These are phyloP conservation scores for Pugionium dolabratum DNA, from an alignment of 345 rosid genomes.

Conservation along the genomic window DNA sequence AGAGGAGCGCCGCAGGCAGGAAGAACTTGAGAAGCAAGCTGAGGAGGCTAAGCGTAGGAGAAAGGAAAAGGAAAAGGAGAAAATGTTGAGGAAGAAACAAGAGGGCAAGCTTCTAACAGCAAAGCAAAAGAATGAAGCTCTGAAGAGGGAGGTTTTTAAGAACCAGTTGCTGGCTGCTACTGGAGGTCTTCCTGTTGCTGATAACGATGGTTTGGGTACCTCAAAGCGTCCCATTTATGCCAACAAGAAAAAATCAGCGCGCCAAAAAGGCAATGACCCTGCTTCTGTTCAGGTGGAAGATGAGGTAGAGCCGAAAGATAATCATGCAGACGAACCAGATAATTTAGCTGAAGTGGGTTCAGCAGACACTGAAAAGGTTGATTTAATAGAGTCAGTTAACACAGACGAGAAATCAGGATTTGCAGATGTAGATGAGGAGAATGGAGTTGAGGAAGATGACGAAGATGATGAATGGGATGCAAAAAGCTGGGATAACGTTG, in stretches of 20 bases:
- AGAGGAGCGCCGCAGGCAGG: slow-evolving; percentile 78
- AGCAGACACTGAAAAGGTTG: slow-evolving; percentile 50
- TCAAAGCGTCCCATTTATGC: slow-evolving; percentile 78
- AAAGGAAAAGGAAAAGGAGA: slow-evolving; percentile 91
- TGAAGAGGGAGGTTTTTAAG: slow-evolving; percentile 80
- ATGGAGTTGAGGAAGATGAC: slow-evolving; percentile 70
- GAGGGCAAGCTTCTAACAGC: slow-evolving; percentile 90
- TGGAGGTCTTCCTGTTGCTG: slow-evolving; percentile 52
- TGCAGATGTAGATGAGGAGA: slow-evolving; percentile 51
- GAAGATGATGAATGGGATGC: slow-evolving; percentile 95
- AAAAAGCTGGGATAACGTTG: slow-evolving; percentile 92
- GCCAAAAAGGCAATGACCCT: slow-evolving; percentile 60
- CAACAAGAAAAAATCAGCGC: slow-evolving; percentile 72
- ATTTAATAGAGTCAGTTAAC: slow-evolving; percentile 44
- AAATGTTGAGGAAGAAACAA: slow-evolving; percentile 75
- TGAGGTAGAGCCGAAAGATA: slow-evolving; percentile 47
- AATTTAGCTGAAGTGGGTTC: slow-evolving; percentile 45
- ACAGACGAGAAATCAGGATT: slow-evolving; percentile 51
- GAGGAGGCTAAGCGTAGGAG: slow-evolving; percentile 90
- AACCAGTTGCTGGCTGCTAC: slow-evolving; percentile 69
- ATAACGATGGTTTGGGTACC: slow-evolving; percentile 47
- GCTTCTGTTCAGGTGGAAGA: slow-evolving; percentile 52
- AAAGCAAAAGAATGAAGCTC: slow-evolving; percentile 89
- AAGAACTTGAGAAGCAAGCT: slow-evolving; percentile 86
- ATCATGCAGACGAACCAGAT: slow-evolving; percentile 45